Percentiles rank a stretch among this genome's conserved stretches.
phyloP scores from a whole-genome alignment of 2,329 filamentous ascomycete species.

The Berkeleyomyces basicola region DNA sequence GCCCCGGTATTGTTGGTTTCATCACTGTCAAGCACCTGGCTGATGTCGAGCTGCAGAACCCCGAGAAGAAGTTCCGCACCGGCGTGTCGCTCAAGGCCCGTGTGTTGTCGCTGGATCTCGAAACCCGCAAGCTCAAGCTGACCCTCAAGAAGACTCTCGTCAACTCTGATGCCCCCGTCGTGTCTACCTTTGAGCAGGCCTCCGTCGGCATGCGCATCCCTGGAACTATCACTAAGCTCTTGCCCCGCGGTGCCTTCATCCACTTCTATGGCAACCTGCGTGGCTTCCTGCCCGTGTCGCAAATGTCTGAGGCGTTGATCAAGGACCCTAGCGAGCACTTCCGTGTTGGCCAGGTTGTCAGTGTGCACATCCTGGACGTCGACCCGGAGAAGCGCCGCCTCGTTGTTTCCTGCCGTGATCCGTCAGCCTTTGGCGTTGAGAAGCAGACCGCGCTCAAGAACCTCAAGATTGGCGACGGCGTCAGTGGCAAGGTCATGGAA shows the following conservation, averaged over 20 bases:
- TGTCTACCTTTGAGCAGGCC: conserved; percentile 62
- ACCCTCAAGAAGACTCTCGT: conserved; percentile 91
- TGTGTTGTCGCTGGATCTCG: conserved; percentile 62
- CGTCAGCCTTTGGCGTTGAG: conserved; percentile 54
- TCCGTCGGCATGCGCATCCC: conserved; percentile 59
- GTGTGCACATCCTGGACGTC: conserved; percentile 70
- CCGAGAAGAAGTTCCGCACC: conserved; percentile 89
- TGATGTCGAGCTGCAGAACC: conserved; percentile 74
- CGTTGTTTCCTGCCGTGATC: conserved; percentile 85
- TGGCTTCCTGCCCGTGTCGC: conserved; percentile 79
- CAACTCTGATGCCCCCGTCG: conserved; percentile 68
- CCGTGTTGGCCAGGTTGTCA: conserved; percentile 76
- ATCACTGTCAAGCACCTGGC: conserved; percentile 79
- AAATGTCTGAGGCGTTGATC: conserved; percentile 98
- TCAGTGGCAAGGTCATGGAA: conserved; percentile 65
- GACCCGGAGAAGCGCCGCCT: conserved; percentile 55
- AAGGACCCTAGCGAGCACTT: conserved; percentile 81
- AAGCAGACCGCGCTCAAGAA: conserved; percentile 62
- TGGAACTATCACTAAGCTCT: conserved; percentile 73
- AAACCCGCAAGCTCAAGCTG: conserved; percentile 64
- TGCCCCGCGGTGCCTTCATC: conserved; percentile 65
- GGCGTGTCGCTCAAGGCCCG: conserved; percentile 71
- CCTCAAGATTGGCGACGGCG: conserved; percentile 55
- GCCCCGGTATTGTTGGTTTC: conserved; percentile 76
- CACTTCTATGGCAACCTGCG: conserved; percentile 77